Conservation (phyloP, 176 grass and related monocot species). For the Ensete glaucum region DNA sequence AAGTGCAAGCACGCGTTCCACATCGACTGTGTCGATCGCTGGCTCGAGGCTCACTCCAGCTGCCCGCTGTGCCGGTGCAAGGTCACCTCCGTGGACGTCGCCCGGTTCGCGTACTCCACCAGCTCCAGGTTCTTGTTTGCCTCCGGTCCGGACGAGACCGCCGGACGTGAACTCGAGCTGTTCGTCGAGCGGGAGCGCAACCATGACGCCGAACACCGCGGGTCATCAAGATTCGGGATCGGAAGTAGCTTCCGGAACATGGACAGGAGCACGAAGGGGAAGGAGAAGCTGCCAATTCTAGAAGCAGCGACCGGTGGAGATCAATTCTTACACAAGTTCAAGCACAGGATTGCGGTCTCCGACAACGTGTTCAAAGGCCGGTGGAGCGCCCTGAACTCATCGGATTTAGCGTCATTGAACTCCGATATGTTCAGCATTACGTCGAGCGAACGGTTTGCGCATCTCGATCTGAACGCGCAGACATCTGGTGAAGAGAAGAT, state of each 20-base stretch:
- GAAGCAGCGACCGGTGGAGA: not conserved
- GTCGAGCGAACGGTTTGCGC: not conserved
- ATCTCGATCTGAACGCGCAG: conserved; percentile 6
- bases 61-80: conserved; percentile 69
- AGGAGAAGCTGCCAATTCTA: not conserved
- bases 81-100: conserved; percentile 33
- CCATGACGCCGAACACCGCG: conserved; percentile 24
- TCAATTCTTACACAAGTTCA: conserved; percentile 40
- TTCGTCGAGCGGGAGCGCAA: conserved; percentile 6
- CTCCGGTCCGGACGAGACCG: not conserved
- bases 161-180: not conserved
- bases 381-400: conserved; percentile 89
- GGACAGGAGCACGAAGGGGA: not conserved
- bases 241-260: not conserved
- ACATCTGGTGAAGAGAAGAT: not conserved
- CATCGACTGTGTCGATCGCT: conserved; percentile 65
- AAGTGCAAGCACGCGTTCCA: conserved; percentile 81
- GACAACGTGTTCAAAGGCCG: conserved; percentile 69
- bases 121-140: conserved; percentile 42
- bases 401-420: conserved; percentile 50
- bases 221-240: conserved; percentile 33
- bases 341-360: conserved; percentile 62
- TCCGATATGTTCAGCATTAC: conserved; percentile 33
- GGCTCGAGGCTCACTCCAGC: conserved; percentile 61
- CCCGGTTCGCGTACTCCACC: conserved; percentile 36